These are phyloP conservation scores for Petunia axillaris DNA, from an alignment of 257 asterid species.

Conservation along the genomic window DNA sequence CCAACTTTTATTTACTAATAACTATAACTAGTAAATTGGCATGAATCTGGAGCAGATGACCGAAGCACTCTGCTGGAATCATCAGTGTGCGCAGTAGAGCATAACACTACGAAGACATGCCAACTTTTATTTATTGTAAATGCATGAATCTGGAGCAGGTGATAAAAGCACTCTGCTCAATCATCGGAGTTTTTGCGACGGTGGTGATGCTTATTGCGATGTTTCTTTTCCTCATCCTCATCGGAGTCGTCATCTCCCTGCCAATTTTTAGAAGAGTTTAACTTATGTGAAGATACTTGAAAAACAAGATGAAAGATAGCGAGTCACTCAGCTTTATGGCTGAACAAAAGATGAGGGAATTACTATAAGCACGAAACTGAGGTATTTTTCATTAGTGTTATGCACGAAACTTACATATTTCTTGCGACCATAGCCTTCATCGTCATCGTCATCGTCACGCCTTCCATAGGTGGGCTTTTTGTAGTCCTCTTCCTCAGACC, in stretches of 20 bases:
- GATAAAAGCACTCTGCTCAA: constrained; percentile 5
- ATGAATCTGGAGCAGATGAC: background rate
- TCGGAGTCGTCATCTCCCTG: constrained; percentile 44
- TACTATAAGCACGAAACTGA: background rate
- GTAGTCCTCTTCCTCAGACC: constrained; percentile 55
- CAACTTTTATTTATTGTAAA: constrained; percentile 25
- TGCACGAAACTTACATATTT: constrained; percentile 57
- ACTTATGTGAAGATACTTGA: too few relatives aligned
- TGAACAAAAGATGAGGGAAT: background rate
- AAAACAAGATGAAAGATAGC: too few relatives aligned
- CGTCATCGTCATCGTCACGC: constrained; percentile 45
- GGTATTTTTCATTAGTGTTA: background rate
- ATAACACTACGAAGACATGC: background rate
- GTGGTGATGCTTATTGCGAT: constrained; percentile 30
- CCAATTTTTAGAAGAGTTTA: background rate
- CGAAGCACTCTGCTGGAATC: constrained; percentile 27
- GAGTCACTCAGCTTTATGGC: too few relatives aligned
- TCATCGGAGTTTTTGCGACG: constrained; percentile 52
- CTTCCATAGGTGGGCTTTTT: constrained; percentile 57
- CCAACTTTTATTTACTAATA: constrained; percentile 25
- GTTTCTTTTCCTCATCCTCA: constrained; percentile 39
- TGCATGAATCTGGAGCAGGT: constrained; percentile 7
- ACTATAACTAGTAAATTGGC: constrained; percentile 16
- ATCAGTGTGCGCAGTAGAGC: constrained; percentile 47
- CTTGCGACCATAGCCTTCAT: constrained; percentile 64